Percentiles rank a stretch among this genome's conserved stretches.
Evolutionary conservation across 2,329 filamentous ascomycete species (phyloP).

Genomic region (Stagonosporopsis cucurbitacearum): DNA sequence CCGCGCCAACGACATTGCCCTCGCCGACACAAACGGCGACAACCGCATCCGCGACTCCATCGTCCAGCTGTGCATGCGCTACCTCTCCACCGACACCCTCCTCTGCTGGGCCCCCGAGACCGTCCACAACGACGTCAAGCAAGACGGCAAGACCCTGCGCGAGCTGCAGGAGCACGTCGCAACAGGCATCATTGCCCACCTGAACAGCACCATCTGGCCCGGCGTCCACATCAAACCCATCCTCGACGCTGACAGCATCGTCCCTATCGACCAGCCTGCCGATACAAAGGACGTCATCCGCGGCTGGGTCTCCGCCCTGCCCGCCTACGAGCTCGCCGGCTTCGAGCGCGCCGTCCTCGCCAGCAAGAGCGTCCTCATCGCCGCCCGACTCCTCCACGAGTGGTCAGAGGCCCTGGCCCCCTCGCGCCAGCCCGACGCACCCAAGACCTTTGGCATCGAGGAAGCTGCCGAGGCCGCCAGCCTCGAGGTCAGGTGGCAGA

Average conservation of each 20-base stretch:
- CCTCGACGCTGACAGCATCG: constrained; percentile 78
- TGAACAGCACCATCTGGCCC: constrained; percentile 80
- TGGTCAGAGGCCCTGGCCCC: constrained; percentile 79
- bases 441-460: constrained; percentile 74
- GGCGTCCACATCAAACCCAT: constrained; percentile 79
- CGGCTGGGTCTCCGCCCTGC: constrained; percentile 76
- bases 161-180: constrained; percentile 74
- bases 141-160: constrained; percentile 64
- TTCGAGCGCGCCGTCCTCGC: constrained; percentile 84
- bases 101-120: constrained; percentile 82
- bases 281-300: constrained; percentile 78
- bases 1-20: constrained; percentile 80
- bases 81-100: constrained; percentile 89
- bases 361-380: constrained; percentile 84
- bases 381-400: constrained; percentile 77
- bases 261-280: constrained; percentile 75
- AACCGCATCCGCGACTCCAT: constrained; percentile 67
- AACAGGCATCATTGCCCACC: constrained; percentile 71
- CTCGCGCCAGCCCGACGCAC: constrained; percentile 53
- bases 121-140: constrained; percentile 54
- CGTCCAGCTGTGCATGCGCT: constrained; percentile 74
- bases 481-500: constrained; percentile 91
- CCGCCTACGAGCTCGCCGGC: constrained; percentile 82
- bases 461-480: constrained; percentile 80
- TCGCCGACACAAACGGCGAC: constrained; percentile 65